Percentiles rank a stretch among this genome's conserved stretches.
These are phyloP conservation scores for Bipolaris sorokiniana DNA, from an alignment of 2,329 filamentous ascomycete species.

Conservation along the genomic window DNA sequence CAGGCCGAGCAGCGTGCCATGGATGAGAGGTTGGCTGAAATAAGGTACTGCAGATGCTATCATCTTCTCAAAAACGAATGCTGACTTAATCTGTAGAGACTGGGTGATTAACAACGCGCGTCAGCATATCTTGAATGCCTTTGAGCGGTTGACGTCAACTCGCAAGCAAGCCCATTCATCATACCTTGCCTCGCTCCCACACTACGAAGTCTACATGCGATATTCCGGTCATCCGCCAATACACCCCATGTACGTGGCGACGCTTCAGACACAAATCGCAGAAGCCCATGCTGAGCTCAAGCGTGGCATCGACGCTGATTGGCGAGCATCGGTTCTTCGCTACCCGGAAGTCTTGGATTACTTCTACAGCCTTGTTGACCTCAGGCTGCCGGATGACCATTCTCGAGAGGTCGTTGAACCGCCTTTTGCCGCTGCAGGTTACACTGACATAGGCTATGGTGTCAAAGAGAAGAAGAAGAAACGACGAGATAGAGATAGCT, in stretches of 20 bases:
- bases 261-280: slow-evolving; percentile 60
- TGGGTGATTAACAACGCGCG: slow-evolving; percentile 56
- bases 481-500: slow-evolving; percentile 40
- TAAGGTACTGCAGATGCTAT: slow-evolving; percentile 33
- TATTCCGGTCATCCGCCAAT: slow-evolving; percentile 55
- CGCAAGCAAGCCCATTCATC: slow-evolving; percentile 51
- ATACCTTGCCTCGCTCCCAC: slow-evolving; percentile 54
- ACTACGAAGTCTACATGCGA: slow-evolving; percentile 55
- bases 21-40: slow-evolving; percentile 44
- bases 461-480: slow-evolving; percentile 46
- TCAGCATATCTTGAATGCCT: slow-evolving; percentile 53
- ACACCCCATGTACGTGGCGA: slow-evolving; percentile 48
- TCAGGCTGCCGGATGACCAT: slow-evolving; percentile 67
- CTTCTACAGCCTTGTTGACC: slow-evolving; percentile 73
- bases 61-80: not conserved
- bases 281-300: slow-evolving; percentile 71
- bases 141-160: slow-evolving; percentile 49
- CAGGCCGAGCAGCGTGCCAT: slow-evolving; percentile 49
- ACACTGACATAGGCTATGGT: slow-evolving; percentile 44
- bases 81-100: slow-evolving; percentile 46
- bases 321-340: slow-evolving; percentile 74
- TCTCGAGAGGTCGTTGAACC: slow-evolving; percentile 49
- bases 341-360: slow-evolving; percentile 84
- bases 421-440: slow-evolving; percentile 48
- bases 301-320: slow-evolving; percentile 78